Evolutionary conservation across 768 basidiomycete species (phyloP), one percentile per base, ranked within the genome.

Genomic region (Mycena capillaripes): DNA sequence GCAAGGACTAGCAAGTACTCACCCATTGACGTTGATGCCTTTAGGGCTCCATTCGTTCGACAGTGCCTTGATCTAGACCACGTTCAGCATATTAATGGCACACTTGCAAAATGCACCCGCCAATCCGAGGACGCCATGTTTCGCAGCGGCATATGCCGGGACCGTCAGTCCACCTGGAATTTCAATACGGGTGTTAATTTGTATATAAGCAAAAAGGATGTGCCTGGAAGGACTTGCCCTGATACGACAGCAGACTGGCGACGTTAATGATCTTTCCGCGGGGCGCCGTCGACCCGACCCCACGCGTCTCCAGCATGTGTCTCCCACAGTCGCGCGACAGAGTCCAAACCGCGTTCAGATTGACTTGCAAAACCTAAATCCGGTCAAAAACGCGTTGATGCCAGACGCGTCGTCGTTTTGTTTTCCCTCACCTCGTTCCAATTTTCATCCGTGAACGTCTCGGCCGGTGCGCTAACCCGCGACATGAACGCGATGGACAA

Each of bases 261-360:
- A 88, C 79, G 76, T 87, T 88, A 81, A 89, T 87, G 70, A 89
- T 88, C 78, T 88, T 88, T 17, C 87, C 87, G 44, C 76, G 75
- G 14, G 30, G 62, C 16, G 34, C 53, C 12, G 48, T 66, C 36
- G 71, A 71, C 30, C 62, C 66, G 0, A 62, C 61, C 1, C 74
- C 76, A 38, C 81, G 76, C 80, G 58, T 81, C 77, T 25, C 81
- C 23, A 89, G 80, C 86, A 89, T 88, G 77, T 89, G 88, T 60
- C 75, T 72, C 7, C 86, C 87, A n/a, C 81, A 80, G 76, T 85
- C 86, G 73, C 81, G 81, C 29, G 80, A 81, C 69, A 88, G 83
- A 4, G 83, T 82, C 79, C 83, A 89, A 23, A 84, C 84, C 9
- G 87, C 82, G 66, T 82, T 84, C 64, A 89, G 76, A 77, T 89